Evolutionary conservation across 805 yeast genomes (phyloP).

Genomic region (Nakazawaea ambrosiae): DNA sequence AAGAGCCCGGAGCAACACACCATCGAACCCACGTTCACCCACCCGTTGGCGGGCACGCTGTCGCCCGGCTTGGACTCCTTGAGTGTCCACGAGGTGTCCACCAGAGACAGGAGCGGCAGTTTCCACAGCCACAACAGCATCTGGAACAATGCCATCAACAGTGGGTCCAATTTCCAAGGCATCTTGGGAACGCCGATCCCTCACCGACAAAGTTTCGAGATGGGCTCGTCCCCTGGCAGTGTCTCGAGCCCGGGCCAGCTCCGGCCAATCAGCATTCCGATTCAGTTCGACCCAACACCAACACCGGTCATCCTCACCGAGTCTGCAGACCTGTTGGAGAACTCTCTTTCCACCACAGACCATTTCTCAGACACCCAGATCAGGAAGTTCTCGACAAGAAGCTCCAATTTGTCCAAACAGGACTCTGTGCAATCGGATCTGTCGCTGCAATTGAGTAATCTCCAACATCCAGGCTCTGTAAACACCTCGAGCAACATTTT

Average conservation of each 20-base stretch:
- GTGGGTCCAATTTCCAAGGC: conserved; percentile 7
- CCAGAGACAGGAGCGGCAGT: conserved; percentile 25
- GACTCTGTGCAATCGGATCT: conserved; percentile 1
- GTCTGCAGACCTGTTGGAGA: no score
- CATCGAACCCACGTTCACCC: conserved; percentile 3
- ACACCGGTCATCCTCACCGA: no score
- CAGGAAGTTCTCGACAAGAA: conserved; percentile 4
- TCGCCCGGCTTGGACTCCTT: not conserved
- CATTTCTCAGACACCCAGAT: not conserved
- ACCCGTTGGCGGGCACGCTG: not conserved
- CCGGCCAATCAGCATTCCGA: no score
- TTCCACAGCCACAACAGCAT: conserved; percentile 17
- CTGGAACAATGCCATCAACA: conserved; percentile 20
- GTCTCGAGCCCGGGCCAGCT: no score
- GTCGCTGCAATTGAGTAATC: conserved; percentile 1
- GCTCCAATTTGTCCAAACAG: conserved; percentile 6
- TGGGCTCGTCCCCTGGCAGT: no score
- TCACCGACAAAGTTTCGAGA: conserved; percentile 1
- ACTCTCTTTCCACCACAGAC: no score
- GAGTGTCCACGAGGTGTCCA: not conserved
- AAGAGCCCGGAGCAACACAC: conserved; percentile 2
- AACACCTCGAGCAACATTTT: not conserved
- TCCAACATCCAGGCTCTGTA: not conserved
- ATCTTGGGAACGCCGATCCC: conserved; percentile 2
- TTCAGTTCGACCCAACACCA: no score